Evolutionary conservation across 345 rosid genomes (phyloP).

Genomic region (Gossypium herbaceum): DNA sequence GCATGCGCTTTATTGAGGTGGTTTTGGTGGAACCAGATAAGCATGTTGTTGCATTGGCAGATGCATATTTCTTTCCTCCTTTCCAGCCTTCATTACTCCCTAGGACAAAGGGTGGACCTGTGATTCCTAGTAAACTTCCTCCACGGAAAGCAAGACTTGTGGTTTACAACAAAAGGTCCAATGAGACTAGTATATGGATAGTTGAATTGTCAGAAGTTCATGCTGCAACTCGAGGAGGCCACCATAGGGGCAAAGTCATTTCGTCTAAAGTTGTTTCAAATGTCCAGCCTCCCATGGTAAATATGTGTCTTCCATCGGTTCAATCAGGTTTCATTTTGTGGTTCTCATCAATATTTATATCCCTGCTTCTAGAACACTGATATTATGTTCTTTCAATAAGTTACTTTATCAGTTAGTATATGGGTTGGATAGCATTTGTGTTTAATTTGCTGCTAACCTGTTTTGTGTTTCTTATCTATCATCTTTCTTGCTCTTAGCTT

Average conservation of each 20-base stretch:
- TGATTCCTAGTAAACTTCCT: slow-evolving; percentile 69
- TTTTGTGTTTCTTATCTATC: background rate
- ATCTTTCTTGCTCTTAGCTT: background rate
- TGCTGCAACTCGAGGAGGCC: slow-evolving; percentile 76
- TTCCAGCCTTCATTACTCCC: slow-evolving; percentile 78
- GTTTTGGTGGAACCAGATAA: slow-evolving; percentile 64
- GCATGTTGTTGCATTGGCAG: slow-evolving; percentile 69
- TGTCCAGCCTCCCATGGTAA: slow-evolving; percentile 85
- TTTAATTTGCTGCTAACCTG: background rate
- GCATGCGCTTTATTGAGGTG: slow-evolving; percentile 79
- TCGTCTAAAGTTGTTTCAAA: slow-evolving; percentile 60
- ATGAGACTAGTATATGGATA: slow-evolving; percentile 67
- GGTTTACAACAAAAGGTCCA: slow-evolving; percentile 68
- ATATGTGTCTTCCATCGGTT: background rate
- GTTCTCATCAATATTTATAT: background rate
- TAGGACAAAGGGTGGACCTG: slow-evolving; percentile 61
- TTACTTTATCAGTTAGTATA: background rate
- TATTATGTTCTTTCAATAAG: background rate
- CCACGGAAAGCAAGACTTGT: slow-evolving; percentile 66
- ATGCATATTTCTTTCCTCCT: slow-evolving; percentile 83
- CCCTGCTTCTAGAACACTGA: background rate
- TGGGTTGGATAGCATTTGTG: background rate
- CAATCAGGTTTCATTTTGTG: background rate
- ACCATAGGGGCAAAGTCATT: slow-evolving; percentile 71
- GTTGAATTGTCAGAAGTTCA: slow-evolving; percentile 73